Base-by-base conservation (phyloP, 2,329 filamentous ascomycete genomes). In the Colletotrichum sp. region DNA sequence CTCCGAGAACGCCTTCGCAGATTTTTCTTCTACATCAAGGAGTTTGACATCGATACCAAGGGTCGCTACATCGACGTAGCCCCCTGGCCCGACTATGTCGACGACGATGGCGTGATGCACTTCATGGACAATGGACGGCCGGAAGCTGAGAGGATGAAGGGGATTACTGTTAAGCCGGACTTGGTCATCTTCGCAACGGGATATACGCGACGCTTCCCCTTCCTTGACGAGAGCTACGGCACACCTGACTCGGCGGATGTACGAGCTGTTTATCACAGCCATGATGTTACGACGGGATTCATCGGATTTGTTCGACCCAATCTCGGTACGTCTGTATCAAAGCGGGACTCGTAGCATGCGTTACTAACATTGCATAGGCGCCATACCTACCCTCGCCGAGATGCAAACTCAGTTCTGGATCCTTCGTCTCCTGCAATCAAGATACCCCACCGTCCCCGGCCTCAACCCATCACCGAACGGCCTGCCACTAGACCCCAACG, bases 371-470 rank as follows among this genome's bases (percentile, higher is more conserved):
- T 6, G n/a, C 16, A 1, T 7, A 75, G 73, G 73, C 3, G 87
- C 87, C 4, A 89, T 90, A 26, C 87, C 88, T 12, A 86, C 88
- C 0, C 82, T 89, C 4, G 83, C 87, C 4, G 88, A 90, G 76
- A 81, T 90, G n/a, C 88, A 90, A 78, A 86, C 86, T 4, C 87
- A 89, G 77, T 81, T 89, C 7, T 89, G 87, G 87, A 81, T 88
- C 12, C 79, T 85, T 9, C 83, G 83, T 8, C 83, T 89, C 2
- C 79, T 89, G 1, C 72, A 75, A 12, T 74, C 67, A 24, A 57
- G 28, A n/a, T 74, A 76, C 18, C 74, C 74, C 4, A 30, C 13
- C n/a, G 52, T 71, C 6, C 36, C 66, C 10, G 71, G 71, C n/a
- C 60, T 76, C 21, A 7, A 60, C 6, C 9, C n/a, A 6, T 28